phyloP scores from a whole-genome alignment of 2,329 filamentous ascomycete genomes.

The Aureobasidium subglaciale region DNA sequence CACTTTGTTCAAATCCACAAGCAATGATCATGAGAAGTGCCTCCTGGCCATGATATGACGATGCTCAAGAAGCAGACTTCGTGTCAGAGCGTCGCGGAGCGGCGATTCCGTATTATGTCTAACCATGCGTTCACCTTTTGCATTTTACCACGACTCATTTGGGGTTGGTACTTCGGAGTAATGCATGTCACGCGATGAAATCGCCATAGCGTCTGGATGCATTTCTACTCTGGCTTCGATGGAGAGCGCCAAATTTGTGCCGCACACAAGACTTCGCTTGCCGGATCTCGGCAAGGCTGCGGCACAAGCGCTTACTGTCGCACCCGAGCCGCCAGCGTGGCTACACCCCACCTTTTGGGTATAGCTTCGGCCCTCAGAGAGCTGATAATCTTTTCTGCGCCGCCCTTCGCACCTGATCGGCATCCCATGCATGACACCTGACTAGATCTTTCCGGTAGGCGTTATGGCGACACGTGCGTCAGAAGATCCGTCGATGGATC shows the following conservation, averaged over 20 bases:
- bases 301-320: neutral
- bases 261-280: neutral
- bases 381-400: neutral
- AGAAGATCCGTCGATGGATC: constrained; percentile 1
- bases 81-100: neutral
- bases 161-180: neutral
- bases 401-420: neutral
- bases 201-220: neutral
- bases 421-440: neutral
- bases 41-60: neutral
- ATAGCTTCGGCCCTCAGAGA: neutral
- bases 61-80: neutral
- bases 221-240: neutral
- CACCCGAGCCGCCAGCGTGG: neutral
- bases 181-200: neutral
- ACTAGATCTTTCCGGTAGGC: neutral
- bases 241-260: neutral
- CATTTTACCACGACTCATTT: neutral
- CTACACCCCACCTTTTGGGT: neutral
- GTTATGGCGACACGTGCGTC: constrained; percentile 9
- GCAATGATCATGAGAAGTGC: neutral
- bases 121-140: neutral
- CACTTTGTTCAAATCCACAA: too few species aligned
- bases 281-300: neutral
- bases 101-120: too few species aligned